Evolutionary conservation across 2,329 filamentous ascomycete genomes (phyloP), one percentile per base, ranked within the genome.

Genomic region (Trichophyton schoenleinii): DNA sequence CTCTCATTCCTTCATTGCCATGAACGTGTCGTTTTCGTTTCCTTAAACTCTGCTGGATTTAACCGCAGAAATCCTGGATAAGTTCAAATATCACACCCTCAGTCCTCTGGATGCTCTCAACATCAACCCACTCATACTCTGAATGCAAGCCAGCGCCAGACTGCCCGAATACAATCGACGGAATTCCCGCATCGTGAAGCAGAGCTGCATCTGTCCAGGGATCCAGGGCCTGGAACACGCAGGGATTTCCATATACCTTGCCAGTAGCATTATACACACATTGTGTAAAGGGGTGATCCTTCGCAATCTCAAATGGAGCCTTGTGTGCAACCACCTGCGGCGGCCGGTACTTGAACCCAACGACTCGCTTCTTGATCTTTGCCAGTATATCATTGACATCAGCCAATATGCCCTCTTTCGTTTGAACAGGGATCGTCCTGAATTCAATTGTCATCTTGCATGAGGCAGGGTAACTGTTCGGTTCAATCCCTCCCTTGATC

Each of bases 141-240:
- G 70, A 72, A 65, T 83, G 79, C 3, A 82, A 63, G 0, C 80
- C 80, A n/a, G 75, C 73, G 0, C 79, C 80, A 7, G 66, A 68
- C 0, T 78, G 78, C 0, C 80, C 78, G 67, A 75, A 80, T 0
- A 82, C 70, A 15, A 82, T 68, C 0, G 74, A 68, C 0, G 78
- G 74, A 31, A 81, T 78, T 0, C 78, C 80, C 13, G 68, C 70
- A 18, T 75, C 71, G 0, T 72, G 70, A 0, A 82, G 64, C 11
- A 81, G 66, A 1, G 79, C 79, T n/a, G 75, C 78, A 65, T 82
- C 79, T 0, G 77, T 79, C 81, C 79, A 82, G 63, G 74, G 80
- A 0, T 73, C 66, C 0, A 67, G 72, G 5, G 71, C 72, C 1
- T 60, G 31, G 0, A 77, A 62, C 0, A 60, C 61, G 0, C 71